Conservation (phyloP, 1,284 basidiomycete genomes). For the Malassezia furfur region DNA sequence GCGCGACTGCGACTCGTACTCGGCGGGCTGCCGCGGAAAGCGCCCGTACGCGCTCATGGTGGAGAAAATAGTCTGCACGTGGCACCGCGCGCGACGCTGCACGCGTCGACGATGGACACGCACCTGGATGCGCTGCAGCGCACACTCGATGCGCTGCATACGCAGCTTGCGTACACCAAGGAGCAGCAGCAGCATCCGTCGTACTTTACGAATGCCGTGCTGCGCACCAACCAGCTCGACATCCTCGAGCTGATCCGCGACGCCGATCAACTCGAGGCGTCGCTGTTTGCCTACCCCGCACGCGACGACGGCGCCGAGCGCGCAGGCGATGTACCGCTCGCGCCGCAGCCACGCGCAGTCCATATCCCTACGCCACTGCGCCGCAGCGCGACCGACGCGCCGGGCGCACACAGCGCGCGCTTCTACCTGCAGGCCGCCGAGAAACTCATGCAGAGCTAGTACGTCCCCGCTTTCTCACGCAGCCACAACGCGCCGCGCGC, state of each 20-base stretch:
- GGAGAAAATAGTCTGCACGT: not conserved
- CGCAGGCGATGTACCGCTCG: not conserved
- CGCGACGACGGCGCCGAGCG: not conserved
- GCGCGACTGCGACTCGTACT: not conserved
- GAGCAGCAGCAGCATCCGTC: conserved; percentile 14
- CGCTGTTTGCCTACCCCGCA: conserved; percentile 23
- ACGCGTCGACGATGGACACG: conserved; percentile 28
- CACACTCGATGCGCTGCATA: conserved; percentile 34
- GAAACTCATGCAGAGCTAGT: conserved; percentile 7
- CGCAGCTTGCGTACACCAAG: conserved; percentile 2
- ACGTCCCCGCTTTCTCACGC: not conserved
- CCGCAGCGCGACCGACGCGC: conserved; percentile 31
- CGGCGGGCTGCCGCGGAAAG: not conserved
- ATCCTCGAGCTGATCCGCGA: conserved; percentile 43
- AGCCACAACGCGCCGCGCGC: conserved; percentile 30
- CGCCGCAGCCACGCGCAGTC: conserved; percentile 2
- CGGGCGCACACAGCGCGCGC: conserved; percentile 24
- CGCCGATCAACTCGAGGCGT: conserved; percentile 37
- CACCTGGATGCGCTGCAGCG: conserved; percentile 30
- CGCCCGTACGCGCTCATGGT: not conserved
- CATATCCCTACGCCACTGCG: conserved; percentile 14
- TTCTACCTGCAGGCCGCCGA: conserved; percentile 14
- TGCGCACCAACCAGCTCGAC: conserved; percentile 32
- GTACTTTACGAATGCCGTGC: conserved; percentile 37
- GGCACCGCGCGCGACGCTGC: not conserved